Conservation (phyloP, 306 rosid genomes). For the Quillaja saponaria region DNA sequence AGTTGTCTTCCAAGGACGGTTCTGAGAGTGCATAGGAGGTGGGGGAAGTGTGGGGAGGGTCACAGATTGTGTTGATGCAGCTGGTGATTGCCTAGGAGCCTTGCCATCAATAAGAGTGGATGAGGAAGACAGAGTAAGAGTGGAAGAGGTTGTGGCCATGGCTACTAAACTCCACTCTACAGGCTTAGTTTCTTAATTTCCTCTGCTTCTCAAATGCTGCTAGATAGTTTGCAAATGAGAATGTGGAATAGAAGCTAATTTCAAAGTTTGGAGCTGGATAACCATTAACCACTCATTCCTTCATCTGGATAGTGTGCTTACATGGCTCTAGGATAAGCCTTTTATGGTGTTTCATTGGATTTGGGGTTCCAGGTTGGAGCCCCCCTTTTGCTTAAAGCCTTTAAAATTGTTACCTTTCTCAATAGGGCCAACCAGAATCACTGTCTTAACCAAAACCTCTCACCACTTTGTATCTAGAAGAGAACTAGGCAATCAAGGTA, state of each 20-base stretch:
- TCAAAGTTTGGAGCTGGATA: constrained; percentile 35
- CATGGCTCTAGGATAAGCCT: constrained; percentile 55
- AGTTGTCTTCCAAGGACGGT: constrained; percentile 61
- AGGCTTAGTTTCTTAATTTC: too few species aligned
- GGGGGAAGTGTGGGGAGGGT: constrained; percentile 68
- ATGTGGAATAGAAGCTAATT: constrained; percentile 37
- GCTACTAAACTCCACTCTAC: constrained; percentile 21
- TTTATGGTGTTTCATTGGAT: constrained; percentile 54
- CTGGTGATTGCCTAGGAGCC: constrained; percentile 51
- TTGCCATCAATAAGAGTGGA: constrained; percentile 62
- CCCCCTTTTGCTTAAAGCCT: not conserved
- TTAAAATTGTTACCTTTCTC: not conserved
- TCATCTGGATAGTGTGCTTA: constrained; percentile 63
- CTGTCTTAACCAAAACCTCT: not conserved
- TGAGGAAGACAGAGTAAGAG: constrained; percentile 71
- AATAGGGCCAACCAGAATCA: not conserved
- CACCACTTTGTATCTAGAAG: not conserved
- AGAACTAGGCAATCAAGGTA: not conserved
- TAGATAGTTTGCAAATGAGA: constrained; percentile 43
- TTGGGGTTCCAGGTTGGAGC: constrained; percentile 32
- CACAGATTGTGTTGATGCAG: constrained; percentile 70
- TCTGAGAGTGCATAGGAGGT: constrained; percentile 51
- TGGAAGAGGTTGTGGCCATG: constrained; percentile 74
- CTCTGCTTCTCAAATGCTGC: too few species aligned
- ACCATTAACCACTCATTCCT: constrained; percentile 50